A percentile compares a stretch with the other conserved stretches of the same genome.
Conservation (phyloP, 202 grass and related monocot species). For the Miscanthus sacchariflorus region DNA sequence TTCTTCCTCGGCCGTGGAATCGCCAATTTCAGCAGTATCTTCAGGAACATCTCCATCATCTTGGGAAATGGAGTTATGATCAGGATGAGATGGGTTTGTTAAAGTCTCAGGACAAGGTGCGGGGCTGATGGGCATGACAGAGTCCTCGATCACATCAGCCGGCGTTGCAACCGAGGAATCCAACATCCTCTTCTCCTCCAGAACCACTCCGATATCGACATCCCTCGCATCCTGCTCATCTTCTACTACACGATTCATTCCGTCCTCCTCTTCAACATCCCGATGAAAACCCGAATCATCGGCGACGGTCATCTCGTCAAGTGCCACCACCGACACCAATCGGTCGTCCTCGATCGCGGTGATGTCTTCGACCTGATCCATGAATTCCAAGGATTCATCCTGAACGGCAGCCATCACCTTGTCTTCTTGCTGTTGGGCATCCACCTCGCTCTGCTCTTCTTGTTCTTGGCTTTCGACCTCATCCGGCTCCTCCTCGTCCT, state of each 20-base stretch:
- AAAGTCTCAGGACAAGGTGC: not conserved
- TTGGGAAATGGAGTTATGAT: not conserved
- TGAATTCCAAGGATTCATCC: slow-evolving; percentile 48
- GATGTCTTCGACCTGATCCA: slow-evolving; percentile 46
- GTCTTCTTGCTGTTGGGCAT: not conserved
- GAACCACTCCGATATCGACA: slow-evolving; percentile 45
- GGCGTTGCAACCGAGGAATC: slow-evolving; percentile 38
- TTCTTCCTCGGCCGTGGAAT: slow-evolving; percentile 33
- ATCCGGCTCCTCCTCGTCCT: slow-evolving; percentile 20
- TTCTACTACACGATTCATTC: not conserved
- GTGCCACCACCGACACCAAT: slow-evolving; percentile 50
- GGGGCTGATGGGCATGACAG: slow-evolving; percentile 23
- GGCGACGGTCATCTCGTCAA: slow-evolving; percentile 57
- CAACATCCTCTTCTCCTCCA: slow-evolving; percentile 63
- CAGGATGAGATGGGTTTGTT: slow-evolving; percentile 12
- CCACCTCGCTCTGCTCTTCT: slow-evolving; percentile 4
- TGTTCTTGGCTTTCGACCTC: not conserved
- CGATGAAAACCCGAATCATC: slow-evolving; percentile 39
- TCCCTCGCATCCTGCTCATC: slow-evolving; percentile 9
- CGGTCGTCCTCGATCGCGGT: slow-evolving; percentile 27
- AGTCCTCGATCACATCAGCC: slow-evolving; percentile 21
- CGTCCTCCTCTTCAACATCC: slow-evolving; percentile 9
- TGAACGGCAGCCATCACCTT: slow-evolving; percentile 30
- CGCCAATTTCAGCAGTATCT: slow-evolving; percentile 29
- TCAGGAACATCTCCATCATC: slow-evolving; percentile 33